A percentile compares a stretch with the other conserved stretches of the same genome.
Conservation (phyloP, 331 rosid species). For the Ulmus americana region DNA sequence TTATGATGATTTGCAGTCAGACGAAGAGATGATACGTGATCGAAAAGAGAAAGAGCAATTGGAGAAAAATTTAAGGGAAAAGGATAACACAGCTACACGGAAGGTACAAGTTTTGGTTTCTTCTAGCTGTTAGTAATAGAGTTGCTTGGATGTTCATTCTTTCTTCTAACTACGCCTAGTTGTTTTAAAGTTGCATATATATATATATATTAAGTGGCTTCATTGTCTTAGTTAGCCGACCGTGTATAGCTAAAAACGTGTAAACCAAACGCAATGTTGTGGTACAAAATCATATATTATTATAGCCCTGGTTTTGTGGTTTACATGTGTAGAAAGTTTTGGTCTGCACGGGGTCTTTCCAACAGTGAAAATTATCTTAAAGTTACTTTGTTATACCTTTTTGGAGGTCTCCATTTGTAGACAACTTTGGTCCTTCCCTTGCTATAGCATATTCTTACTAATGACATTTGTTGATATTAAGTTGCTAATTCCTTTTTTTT, state of each 20-base stretch:
- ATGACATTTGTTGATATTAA: neutral
- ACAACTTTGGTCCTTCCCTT: too few species aligned
- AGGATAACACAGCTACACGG: conserved; percentile 74
- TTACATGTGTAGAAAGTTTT: neutral
- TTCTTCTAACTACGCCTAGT: neutral
- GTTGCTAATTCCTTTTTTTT: conserved; percentile 17
- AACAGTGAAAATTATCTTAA: neutral
- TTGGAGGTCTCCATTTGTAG: too few species aligned
- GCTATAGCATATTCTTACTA: neutral
- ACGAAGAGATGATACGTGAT: conserved; percentile 83
- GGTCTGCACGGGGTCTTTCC: neutral
- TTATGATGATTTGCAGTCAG: conserved; percentile 51
- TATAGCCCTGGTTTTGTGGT: neutral
- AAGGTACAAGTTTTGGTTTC: conserved; percentile 43
- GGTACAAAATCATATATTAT: neutral
- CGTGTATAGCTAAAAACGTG: too few species aligned
- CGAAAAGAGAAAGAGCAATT: conserved; percentile 86
- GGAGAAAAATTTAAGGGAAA: conserved; percentile 65
- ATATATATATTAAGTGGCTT: neutral
- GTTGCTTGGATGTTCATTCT: conserved; percentile 10
- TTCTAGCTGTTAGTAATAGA: neutral
- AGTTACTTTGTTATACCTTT: neutral
- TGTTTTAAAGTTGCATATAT: neutral
- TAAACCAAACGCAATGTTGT: neutral
- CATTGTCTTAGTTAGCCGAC: too few species aligned